These are phyloP conservation scores for Alternaria viburni DNA, from an alignment of 2,329 filamentous ascomycete species.

Conservation along the genomic window DNA sequence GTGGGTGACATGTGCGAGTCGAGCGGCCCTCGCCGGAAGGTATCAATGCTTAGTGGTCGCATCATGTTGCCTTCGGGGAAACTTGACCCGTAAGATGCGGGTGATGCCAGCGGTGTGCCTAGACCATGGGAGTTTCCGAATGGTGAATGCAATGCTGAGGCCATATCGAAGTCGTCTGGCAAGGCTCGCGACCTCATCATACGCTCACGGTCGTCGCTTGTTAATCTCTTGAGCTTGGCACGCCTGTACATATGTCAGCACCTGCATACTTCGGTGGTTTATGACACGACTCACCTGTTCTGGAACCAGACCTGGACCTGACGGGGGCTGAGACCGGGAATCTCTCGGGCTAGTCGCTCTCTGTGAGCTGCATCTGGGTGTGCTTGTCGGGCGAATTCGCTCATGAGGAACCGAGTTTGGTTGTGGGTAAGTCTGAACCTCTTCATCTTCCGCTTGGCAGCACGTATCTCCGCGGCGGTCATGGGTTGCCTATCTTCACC, in stretches of 20 bases:
- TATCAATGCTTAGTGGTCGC: conserved; percentile 72
- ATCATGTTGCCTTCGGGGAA: conserved; percentile 65
- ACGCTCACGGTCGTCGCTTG: conserved; percentile 65
- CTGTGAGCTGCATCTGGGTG: conserved; percentile 92
- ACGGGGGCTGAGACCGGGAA: conserved; percentile 86
- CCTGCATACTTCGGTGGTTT: neutral
- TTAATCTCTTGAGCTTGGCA: conserved; percentile 67
- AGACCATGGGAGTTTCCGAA: conserved; percentile 55
- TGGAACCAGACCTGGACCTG: conserved; percentile 99
- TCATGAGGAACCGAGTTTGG: conserved; percentile 97
- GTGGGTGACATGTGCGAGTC: conserved; percentile 72
- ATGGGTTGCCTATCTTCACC: conserved; percentile 47
- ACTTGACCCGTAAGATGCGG: conserved; percentile 49
- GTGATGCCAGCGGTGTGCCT: conserved; percentile 57
- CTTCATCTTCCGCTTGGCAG: conserved; percentile 68
- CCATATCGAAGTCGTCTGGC: conserved; percentile 66
- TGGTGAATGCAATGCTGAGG: conserved; percentile 63
- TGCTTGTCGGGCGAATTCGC: conserved; percentile 92
- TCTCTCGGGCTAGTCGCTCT: conserved; percentile 85
- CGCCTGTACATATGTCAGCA: conserved; percentile 51
- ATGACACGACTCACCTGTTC: conserved; percentile 73
- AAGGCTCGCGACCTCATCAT: conserved; percentile 66
- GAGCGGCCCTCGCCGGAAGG: conserved; percentile 66
- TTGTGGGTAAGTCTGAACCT: conserved; percentile 89
- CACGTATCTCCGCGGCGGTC: conserved; percentile 56